Percentiles rank a stretch among this genome's conserved stretches.
Evolutionary conservation across 768 basidiomycete genomes (phyloP).

Genomic region (Lyophyllum atratum): DNA sequence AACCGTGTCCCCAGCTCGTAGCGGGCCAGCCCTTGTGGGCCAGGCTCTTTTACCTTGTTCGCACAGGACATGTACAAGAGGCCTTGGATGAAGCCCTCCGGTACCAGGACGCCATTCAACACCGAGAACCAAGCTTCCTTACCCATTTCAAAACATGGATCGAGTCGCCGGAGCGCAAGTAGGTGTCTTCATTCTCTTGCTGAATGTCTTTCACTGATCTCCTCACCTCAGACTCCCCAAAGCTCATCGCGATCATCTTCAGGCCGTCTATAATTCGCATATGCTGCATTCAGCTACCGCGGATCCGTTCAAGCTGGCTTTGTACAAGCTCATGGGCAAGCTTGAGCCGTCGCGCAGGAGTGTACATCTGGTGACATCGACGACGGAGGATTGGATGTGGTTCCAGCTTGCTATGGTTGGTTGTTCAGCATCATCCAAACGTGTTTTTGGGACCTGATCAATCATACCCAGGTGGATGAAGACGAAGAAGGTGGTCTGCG

Average conservation of each 20-base stretch:
- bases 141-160: conserved; percentile 84
- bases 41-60: conserved; percentile 87
- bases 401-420: conserved; percentile 87
- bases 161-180: conserved; percentile 79
- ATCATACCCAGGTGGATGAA: conserved; percentile 63
- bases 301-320: conserved; percentile 94
- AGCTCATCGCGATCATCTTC: conserved; percentile 77
- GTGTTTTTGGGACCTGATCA: background rate
- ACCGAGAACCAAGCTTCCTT: conserved; percentile 81
- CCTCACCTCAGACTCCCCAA: conserved; percentile 56
- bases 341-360: conserved; percentile 81
- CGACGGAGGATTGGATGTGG: conserved; percentile 99
- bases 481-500: conserved; percentile 79
- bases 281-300: conserved; percentile 86
- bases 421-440: background rate
- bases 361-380: conserved; percentile 82
- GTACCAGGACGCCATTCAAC: conserved; percentile 70
- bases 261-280: conserved; percentile 79
- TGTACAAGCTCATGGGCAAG: conserved; percentile 95
- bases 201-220: background rate
- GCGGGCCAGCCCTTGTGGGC: conserved; percentile 93
- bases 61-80: conserved; percentile 81
- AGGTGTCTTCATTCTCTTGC: conserved; percentile 18
- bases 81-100: conserved; percentile 76
- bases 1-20: conserved; percentile 56